phyloP scores from a whole-genome alignment of 352 stramenopile genomes.

The Phytopythium sindhum region DNA sequence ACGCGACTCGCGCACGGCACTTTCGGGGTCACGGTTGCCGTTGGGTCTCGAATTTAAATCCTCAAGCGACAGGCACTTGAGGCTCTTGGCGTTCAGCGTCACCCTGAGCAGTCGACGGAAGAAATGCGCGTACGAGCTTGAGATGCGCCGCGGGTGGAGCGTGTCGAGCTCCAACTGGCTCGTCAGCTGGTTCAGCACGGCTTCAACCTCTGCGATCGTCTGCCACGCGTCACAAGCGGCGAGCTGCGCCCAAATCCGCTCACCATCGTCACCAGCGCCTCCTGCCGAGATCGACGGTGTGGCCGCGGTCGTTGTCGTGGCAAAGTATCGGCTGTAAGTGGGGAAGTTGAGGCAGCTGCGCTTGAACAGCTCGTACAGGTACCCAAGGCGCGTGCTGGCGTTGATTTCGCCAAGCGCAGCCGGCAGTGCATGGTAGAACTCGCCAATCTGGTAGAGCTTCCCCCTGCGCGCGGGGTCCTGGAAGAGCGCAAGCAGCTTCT shows the following conservation, averaged over 20 bases:
- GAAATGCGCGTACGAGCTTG: slow-evolving; percentile 25
- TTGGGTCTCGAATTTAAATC: slow-evolving; percentile 1
- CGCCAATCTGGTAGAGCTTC: slow-evolving; percentile 7
- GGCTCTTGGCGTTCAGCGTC: slow-evolving; percentile 18
- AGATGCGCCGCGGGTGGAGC: slow-evolving; percentile 10
- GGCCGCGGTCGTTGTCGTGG: slow-evolving; percentile 8
- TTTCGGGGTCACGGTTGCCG: neutral
- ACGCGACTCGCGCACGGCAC: neutral
- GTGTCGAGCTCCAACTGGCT: slow-evolving; percentile 22
- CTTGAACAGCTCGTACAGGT: slow-evolving; percentile 22
- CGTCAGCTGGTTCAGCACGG: slow-evolving; percentile 22
- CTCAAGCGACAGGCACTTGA: slow-evolving; percentile 26
- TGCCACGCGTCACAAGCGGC: slow-evolving; percentile 19
- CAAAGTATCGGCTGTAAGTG: slow-evolving; percentile 25
- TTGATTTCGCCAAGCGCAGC: neutral
- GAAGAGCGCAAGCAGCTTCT: slow-evolving; percentile 1
- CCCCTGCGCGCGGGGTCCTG: neutral
- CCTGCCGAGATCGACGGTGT: slow-evolving; percentile 10
- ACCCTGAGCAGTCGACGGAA: slow-evolving; percentile 30
- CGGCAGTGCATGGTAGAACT: slow-evolving; percentile 1
- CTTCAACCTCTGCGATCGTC: slow-evolving; percentile 29
- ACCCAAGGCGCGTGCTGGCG: slow-evolving; percentile 19
- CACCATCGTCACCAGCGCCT: neutral
- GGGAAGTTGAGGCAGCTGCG: slow-evolving; percentile 21
- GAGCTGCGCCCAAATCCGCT: slow-evolving; percentile 24